Evolutionary conservation across 768 basidiomycete genomes (phyloP), one percentile per base, ranked within the genome.

Genomic region (Psilocybe cubensis): DNA sequence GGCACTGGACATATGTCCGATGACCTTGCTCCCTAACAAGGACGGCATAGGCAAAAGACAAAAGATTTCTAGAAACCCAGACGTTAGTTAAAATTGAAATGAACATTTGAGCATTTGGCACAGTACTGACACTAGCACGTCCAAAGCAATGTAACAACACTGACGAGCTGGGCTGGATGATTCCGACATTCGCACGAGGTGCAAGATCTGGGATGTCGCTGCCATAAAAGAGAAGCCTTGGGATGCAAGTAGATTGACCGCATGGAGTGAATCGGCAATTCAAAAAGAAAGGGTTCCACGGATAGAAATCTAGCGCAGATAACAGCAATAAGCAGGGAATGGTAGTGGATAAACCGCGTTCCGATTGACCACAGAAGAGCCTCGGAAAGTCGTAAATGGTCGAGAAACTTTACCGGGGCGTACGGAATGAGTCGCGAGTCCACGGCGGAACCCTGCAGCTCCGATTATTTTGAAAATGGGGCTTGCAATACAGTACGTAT

Each of bases 191-290:
- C 46, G 27, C 46, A 48, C 46, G 46, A 48, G 24, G 46, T 12
- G 46, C 17, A 29, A 28, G 20, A 48, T 18, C 46, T 48, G 46
- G 46, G 46, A 48, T 48, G 46, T 48, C 46, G 20, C 25, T 48
- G 3, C 46, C 46, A 48, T 14, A 48, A 48, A 28, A 48, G 28
- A 48, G 46, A 48, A 27, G 46, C n/a, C 27, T 48, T 18, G 27
- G 28, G n/a, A 48, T 31, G 28, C 28, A 48, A 28, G 46, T 48
- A 12, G 46, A 48, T 48, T 28, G 46, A 48, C 27, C 46, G 28
- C 46, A 48, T 48, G 46, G 46, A 48, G 46, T n/a, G 27, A 6
- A 48, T 48, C 46, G 46, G 46, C 28, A 48, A 48, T 18, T 48
- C 17, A 48, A 48, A 7, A 31, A 25, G 46, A 48, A 10, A 29